Evolutionary conservation across 345 rosid genomes (phyloP).

Genomic region (Citropsis articulata): DNA sequence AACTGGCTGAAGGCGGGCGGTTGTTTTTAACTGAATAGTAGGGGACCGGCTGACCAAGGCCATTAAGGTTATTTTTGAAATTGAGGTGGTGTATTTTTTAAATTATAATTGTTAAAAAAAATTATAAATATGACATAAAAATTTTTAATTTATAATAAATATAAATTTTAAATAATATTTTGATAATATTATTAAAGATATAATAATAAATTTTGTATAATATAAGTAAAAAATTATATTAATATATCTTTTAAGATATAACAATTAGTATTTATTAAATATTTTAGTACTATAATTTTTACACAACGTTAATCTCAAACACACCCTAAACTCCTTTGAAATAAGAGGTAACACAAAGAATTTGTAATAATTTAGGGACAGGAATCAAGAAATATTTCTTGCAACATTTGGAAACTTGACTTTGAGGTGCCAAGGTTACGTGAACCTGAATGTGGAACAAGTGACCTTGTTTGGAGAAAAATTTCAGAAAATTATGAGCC

Average conservation of each 20-base stretch:
- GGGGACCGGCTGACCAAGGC: slow-evolving; percentile 14
- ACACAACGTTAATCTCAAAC: no score
- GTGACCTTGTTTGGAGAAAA: background rate
- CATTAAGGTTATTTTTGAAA: background rate
- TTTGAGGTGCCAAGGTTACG: background rate
- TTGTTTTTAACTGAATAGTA: slow-evolving; percentile 10
- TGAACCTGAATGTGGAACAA: background rate
- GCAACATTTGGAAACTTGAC: background rate
- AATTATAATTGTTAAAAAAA: no score
- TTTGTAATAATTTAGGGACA: background rate
- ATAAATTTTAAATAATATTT: no score
- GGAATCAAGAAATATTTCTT: no score
- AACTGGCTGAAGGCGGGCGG: background rate
- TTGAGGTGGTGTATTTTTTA: no score
- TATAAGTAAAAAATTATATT: no score
- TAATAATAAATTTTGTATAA: no score
- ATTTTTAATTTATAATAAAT: no score
- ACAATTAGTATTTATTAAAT: rapidly evolving
- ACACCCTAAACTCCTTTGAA: background rate
- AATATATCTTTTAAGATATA: rapidly evolving
- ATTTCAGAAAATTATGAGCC: background rate
- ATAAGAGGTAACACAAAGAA: background rate
- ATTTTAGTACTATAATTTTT: rapidly evolving
- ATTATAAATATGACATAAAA: no score
- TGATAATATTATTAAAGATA: rapidly evolving